phyloP scores from a whole-genome alignment of 768 basidiomycete species.

The Postia placenta region DNA sequence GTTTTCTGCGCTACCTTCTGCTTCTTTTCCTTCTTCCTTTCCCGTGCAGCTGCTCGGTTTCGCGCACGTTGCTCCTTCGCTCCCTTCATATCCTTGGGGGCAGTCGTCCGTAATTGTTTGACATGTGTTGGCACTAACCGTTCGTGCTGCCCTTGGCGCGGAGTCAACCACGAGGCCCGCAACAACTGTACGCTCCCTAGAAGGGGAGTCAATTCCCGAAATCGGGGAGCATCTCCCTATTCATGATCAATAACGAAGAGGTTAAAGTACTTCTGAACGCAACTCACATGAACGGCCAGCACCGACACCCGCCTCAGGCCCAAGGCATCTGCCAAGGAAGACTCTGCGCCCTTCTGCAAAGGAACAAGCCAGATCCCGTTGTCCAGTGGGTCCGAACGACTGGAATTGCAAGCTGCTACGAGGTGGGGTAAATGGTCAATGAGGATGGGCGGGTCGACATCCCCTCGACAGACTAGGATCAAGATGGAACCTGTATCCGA shows the following conservation, averaged over 20 bases:
- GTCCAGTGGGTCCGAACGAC: conserved; percentile 3
- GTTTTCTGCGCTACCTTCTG: neutral
- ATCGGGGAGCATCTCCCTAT: conserved; percentile 38
- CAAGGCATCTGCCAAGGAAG: conserved; percentile 48
- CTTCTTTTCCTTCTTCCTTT: conserved; percentile 12
- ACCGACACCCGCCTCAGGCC: conserved; percentile 63
- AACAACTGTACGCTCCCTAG: conserved; percentile 48
- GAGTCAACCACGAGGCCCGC: conserved; percentile 61
- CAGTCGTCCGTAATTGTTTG: conserved; percentile 74
- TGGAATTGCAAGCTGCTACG: conserved; percentile 70
- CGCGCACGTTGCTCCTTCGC: conserved; percentile 53
- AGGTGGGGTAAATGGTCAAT: conserved; percentile 73
- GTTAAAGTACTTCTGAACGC: conserved; percentile 1
- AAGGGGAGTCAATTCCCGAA: conserved; percentile 27
- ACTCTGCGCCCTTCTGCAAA: conserved; percentile 64
- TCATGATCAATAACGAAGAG: neutral
- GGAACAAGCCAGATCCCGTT: conserved; percentile 48
- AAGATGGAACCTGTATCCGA: conserved; percentile 15
- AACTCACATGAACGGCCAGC: conserved; percentile 60
- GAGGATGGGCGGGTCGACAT: conserved; percentile 67
- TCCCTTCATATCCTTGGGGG: conserved; percentile 72
- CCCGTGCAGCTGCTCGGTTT: conserved; percentile 45
- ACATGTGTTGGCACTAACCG: conserved; percentile 66
- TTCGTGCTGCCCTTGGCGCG: conserved; percentile 18
- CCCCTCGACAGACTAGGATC: conserved; percentile 68